Evolutionary conservation across 2,329 filamentous ascomycete genomes (phyloP), one percentile per base, ranked within the genome.

Genomic region (Venturia asperata): DNA sequence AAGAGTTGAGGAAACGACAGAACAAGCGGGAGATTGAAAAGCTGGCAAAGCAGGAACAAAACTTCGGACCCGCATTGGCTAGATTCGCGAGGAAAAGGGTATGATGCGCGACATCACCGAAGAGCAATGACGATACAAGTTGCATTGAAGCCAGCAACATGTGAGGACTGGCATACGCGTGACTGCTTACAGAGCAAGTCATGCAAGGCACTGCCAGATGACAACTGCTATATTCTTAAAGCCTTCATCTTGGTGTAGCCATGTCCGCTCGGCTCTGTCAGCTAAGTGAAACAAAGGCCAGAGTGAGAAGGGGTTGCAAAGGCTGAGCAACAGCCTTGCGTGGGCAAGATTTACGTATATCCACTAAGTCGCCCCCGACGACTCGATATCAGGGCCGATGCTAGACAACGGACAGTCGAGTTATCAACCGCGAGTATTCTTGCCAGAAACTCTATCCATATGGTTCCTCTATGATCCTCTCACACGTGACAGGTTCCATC

Each of bases 31-130:
- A 87, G 70, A 83, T 87, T 74, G 84, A 87, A 72, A 87, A 83
- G 72, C 78, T 87, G 70, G 82, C 85, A 71, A 83, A 84, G 73
- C 85, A 90, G 75, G 83, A 89, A 75, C 83, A 83, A 66, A 88
- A 93, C 69, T 80, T 97, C 69, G 94, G 94, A 0, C 92, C 93
- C 67, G 91, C 92, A 61, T 77, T 99, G 74, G 87, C 86, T 66
- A 84, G 94, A 70, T 99, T 99, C 79, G 91, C 87, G 19, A 86
- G 85, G 75, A 92, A 87, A 76, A 56, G 55, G 13, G 64, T 24
- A 45, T 55, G 56, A 61, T 19, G 47, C 34, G 49, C 15, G 27
- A 34, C n/a, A 7, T 30, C 9, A 30, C 1, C 34, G 24, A 15
- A 37, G 24, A 3, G 0, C 3, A 56, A 34, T 11, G 27, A 56